phyloP scores from a whole-genome alignment of 192 early-diverging fungal genomes.

The Coemansia furcata region DNA sequence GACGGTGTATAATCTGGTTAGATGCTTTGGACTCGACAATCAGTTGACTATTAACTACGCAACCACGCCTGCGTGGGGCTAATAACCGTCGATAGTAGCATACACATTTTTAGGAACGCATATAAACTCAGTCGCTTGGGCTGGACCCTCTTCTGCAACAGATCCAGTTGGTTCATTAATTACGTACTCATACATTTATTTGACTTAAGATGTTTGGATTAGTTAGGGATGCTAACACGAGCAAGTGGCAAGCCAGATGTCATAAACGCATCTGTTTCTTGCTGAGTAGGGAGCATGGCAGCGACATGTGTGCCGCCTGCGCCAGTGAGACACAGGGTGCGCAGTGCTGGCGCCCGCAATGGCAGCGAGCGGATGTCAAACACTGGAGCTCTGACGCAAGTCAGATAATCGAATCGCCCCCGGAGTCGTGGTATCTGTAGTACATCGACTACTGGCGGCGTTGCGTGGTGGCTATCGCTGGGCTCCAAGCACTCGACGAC shows the following conservation, averaged over 20 bases:
- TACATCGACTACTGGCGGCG: slow-evolving; percentile 4
- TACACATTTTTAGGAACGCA: neutral
- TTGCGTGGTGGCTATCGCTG: slow-evolving; percentile 21
- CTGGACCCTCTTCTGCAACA: too few species aligned
- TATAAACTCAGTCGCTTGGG: neutral
- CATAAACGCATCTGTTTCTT: slow-evolving; percentile 14
- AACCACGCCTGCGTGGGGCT: slow-evolving; percentile 91
- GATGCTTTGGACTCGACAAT: slow-evolving; percentile 82
- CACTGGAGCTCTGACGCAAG: slow-evolving; percentile 17
- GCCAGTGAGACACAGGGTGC: slow-evolving; percentile 11
- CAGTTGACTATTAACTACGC: slow-evolving; percentile 90
- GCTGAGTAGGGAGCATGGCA: slow-evolving; percentile 9
- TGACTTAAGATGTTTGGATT: neutral
- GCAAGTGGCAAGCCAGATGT: slow-evolving; percentile 16
- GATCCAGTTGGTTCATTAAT: too few species aligned
- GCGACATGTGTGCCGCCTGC: slow-evolving; percentile 5
- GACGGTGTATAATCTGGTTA: slow-evolving; percentile 71
- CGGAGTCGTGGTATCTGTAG: slow-evolving; percentile 19
- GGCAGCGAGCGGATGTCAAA: slow-evolving; percentile 20
- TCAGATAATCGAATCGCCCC: slow-evolving; percentile 12
- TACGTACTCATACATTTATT: too few species aligned
- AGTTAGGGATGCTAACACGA: neutral
- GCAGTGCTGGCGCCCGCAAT: slow-evolving; percentile 9
- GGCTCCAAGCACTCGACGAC: slow-evolving; percentile 15
- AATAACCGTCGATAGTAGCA: neutral